Conservation (phyloP, 306 rosid species). For the barrel medic (Medicago truncatula) region MtrunA17r5.0-ANR NC_053044.1:53948501-53949000, state of each 20-base stretch:
- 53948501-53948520: conserved; percentile 30
- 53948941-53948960: background rate
- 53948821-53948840: no score
- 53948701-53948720: background rate
- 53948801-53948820: no score
- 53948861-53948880: no score
- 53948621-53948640: conserved; percentile 9
- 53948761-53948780: no score
- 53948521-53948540: background rate
- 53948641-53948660: background rate
- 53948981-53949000: background rate
- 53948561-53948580: background rate
- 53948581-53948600: conserved; percentile 14
- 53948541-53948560: conserved; percentile 3
- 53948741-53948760: no score
- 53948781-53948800: no score
- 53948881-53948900: no score
- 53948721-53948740: no score
- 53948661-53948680: conserved; percentile 4
- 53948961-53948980: background rate
- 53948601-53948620: conserved; percentile 1
- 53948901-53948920: background rate
- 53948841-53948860: no score
- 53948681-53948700: conserved; percentile 15
- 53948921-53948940: no score